phyloP scores from a whole-genome alignment of 768 basidiomycete species.

The Saitozyma sp. region DNA sequence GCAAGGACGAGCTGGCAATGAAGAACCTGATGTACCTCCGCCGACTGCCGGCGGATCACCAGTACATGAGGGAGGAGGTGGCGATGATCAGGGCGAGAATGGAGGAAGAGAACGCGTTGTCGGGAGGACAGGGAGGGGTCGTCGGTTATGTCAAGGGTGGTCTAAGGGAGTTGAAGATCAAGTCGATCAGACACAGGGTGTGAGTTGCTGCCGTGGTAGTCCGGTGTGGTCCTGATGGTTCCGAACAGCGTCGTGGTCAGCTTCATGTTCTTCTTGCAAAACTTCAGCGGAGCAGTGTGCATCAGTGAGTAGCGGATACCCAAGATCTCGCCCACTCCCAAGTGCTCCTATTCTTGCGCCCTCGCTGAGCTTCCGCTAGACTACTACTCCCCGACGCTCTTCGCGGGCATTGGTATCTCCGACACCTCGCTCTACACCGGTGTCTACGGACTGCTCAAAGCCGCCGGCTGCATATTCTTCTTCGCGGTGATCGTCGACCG shows the following conservation, averaged over 20 bases:
- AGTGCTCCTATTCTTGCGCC: background rate
- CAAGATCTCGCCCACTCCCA: background rate
- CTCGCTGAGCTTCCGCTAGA: conserved; percentile 1
- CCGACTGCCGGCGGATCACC: conserved; percentile 42
- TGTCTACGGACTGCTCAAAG: conserved; percentile 59
- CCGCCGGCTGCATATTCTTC: conserved; percentile 27
- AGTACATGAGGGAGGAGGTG: conserved; percentile 40
- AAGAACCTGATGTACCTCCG: conserved; percentile 48
- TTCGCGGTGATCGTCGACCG: conserved; percentile 25
- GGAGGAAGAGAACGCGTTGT: conserved; percentile 24
- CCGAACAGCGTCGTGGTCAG: conserved; percentile 11
- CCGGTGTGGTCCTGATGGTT: background rate
- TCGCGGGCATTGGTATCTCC: conserved; percentile 57
- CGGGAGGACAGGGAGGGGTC: conserved; percentile 21
- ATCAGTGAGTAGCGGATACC: conserved; percentile 28
- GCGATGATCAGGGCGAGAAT: conserved; percentile 19
- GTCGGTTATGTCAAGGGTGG: conserved; percentile 28
- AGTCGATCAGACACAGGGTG: conserved; percentile 33
- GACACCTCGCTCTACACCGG: conserved; percentile 56
- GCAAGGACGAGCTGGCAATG: conserved; percentile 41
- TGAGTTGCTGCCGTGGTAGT: background rate
- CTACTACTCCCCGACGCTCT: conserved; percentile 58
- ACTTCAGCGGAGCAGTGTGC: conserved; percentile 55
- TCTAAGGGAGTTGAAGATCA: conserved; percentile 18
- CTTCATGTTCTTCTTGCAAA: conserved; percentile 31